Evolutionary conservation across 495 filamentous ascomycete genomes (phyloP).

Genomic region (Neurospora terricola): DNA sequence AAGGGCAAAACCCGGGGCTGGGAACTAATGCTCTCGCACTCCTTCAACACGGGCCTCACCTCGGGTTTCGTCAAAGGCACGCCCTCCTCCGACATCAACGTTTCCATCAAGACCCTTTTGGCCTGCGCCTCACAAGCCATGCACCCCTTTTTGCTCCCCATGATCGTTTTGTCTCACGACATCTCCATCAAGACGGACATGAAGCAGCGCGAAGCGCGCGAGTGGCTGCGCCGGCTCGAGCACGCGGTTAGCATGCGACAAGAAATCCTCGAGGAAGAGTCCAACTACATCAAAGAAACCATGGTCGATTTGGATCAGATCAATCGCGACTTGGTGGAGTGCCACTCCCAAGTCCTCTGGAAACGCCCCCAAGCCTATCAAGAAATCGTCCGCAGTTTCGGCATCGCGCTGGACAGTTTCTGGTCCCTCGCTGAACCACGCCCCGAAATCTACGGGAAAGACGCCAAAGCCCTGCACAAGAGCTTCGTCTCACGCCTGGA

Average conservation of each 20-base stretch:
- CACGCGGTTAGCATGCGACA: constrained; percentile 47
- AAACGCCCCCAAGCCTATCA: constrained; percentile 48
- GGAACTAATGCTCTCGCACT: constrained; percentile 49
- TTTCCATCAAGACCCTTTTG: constrained; percentile 34
- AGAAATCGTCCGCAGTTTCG: constrained; percentile 38
- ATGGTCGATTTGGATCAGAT: constrained; percentile 43
- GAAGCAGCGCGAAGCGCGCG: constrained; percentile 45
- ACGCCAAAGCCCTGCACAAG: constrained; percentile 29
- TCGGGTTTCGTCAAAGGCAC: constrained; percentile 47
- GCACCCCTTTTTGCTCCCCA: constrained; percentile 45
- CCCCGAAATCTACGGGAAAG: constrained; percentile 5
- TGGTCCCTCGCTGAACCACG: constrained; percentile 11
- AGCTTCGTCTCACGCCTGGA: constrained; percentile 38
- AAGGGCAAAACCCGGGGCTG: constrained; percentile 47
- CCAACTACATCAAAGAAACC: constrained; percentile 32
- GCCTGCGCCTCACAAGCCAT: constrained; percentile 33
- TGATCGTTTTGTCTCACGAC: constrained; percentile 44
- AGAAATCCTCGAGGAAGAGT: constrained; percentile 40
- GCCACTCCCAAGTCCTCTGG: constrained; percentile 47
- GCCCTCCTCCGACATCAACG: constrained; percentile 35
- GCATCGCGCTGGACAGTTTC: constrained; percentile 34
- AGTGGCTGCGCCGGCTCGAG: constrained; percentile 46
- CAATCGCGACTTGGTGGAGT: constrained; percentile 47
- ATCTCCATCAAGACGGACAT: constrained; percentile 36
- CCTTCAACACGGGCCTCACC: constrained; percentile 39